These are phyloP conservation scores for Serendipita indica DNA, from an alignment of 768 basidiomycete species.

Conservation along the genomic window DNA sequence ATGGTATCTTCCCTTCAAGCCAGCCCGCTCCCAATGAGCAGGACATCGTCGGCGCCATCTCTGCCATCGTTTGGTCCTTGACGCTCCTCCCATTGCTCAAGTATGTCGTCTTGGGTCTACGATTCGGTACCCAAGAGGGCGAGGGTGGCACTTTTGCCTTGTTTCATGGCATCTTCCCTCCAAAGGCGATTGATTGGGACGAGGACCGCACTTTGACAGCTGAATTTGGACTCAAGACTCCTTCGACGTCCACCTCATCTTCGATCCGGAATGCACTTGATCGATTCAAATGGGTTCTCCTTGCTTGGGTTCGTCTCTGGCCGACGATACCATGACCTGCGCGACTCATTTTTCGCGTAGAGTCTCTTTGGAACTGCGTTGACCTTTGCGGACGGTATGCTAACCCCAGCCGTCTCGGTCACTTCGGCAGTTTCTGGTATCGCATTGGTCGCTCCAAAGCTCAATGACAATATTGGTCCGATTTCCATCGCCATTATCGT, in stretches of 20 bases:
- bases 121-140: slow-evolving; percentile 39
- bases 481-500: slow-evolving; percentile 50
- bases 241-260: slow-evolving; percentile 21
- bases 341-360: slow-evolving; percentile 20
- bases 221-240: slow-evolving; percentile 21
- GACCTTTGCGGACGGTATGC: slow-evolving; percentile 52
- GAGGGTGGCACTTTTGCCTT: slow-evolving; percentile 59
- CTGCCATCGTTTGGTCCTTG: slow-evolving; percentile 50
- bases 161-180: slow-evolving; percentile 45
- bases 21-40: slow-evolving; percentile 37
- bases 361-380: slow-evolving; percentile 49
- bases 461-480: slow-evolving; percentile 32
- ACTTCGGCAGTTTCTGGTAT: slow-evolving; percentile 57
- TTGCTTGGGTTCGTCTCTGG: slow-evolving; percentile 35
- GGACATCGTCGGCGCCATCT: slow-evolving; percentile 47
- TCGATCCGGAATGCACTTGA: slow-evolving; percentile 7
- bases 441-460: slow-evolving; percentile 39
- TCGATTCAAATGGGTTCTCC: slow-evolving; percentile 31
- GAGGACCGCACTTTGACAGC: slow-evolving; percentile 41
- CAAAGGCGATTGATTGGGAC: slow-evolving; percentile 29
- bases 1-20: slow-evolving; percentile 42
- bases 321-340: neutral
- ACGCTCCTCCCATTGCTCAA: slow-evolving; percentile 46
- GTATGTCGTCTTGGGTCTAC: slow-evolving; percentile 40
- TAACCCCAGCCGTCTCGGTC: slow-evolving; percentile 56